These are phyloP conservation scores for Lumnitzera littorea DNA, from an alignment of 345 rosid genomes.

Conservation along the genomic window DNA sequence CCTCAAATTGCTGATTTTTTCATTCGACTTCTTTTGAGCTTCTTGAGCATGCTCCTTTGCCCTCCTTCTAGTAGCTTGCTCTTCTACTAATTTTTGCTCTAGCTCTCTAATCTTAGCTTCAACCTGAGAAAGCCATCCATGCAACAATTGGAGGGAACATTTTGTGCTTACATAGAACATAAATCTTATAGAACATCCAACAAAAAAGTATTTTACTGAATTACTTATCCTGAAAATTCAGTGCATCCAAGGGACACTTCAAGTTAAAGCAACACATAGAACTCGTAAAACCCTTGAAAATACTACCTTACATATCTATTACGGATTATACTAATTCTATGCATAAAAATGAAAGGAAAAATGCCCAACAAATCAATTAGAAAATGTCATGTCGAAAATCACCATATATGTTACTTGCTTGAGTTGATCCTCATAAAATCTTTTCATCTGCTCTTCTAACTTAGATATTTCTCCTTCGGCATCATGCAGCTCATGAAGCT, in stretches of 20 bases:
- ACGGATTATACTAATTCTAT: no score
- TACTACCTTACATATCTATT: no score
- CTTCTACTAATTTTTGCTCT: constrained; percentile 70
- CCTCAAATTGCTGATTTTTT: constrained; percentile 64
- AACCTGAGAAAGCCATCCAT: constrained; percentile 27
- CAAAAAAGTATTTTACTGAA: no score
- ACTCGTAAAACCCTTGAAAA: no score
- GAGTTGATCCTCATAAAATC: constrained; percentile 55
- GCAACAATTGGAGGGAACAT: no score
- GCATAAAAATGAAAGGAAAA: background rate
- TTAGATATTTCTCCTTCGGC: constrained; percentile 10
- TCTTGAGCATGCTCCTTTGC: constrained; percentile 50
- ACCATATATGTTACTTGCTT: constrained; percentile 62
- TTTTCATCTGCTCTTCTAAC: constrained; percentile 51
- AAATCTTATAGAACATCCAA: no score
- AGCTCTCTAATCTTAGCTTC: constrained; percentile 77
- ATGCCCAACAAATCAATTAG: background rate
- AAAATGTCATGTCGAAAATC: background rate
- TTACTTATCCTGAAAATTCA: no score
- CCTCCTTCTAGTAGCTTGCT: constrained; percentile 65
- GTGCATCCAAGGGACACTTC: no score
- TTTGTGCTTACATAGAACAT: no score
- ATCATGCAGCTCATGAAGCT: constrained; percentile 56
- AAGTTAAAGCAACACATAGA: no score
- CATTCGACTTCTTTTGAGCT: constrained; percentile 56